Base-by-base conservation (phyloP, 768 basidiomycete genomes). In the Tylopilus sp. region DNA sequence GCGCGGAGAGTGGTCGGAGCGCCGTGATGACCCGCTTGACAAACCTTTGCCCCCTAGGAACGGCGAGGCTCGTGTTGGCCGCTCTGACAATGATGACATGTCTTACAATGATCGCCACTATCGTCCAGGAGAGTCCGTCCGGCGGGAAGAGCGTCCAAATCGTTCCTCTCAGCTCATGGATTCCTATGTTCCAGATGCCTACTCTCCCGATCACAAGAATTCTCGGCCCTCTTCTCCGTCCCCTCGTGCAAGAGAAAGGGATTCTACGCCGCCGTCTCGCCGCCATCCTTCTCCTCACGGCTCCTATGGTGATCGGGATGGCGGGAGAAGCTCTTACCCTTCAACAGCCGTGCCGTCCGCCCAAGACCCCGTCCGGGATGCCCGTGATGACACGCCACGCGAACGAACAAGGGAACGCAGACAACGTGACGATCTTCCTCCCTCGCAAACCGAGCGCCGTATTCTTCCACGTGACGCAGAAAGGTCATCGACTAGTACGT, bases 61-160 rank as follows among this genome's bases (percentile, higher is more conserved):
- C 51, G 57, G 47, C 53, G 63, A 63, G 36, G 28, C 47, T 57
- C 68, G 67, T 60, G 50, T 63, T 63, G 63, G 67, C 61, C 66
- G 64, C 14, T 37, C 61, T 25, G 72, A 72, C 40, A 49, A 48
- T 21, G 58, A 54, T 34, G 55, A 60, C 58, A 74, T 85, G 50
- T 77, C 81, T 17, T 82, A 78, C 50, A 72, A 78, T 52, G 86
- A 86, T 64, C 79, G 86, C 26, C 83, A 86, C 65, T 87, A 87
- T 65, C 80, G 84, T 44, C 84, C 85, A 30, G 74, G 65, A 40
- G 68, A 70, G 31, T 41, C 58, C 12, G 43, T 31, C 54, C 62
- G 68, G 3, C 57, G 68, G 21, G 70, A 70, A 30, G 68, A 71
- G 48, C 64, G 64, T 40, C 52, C 59, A 6, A 29, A 21, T 43